These are phyloP conservation scores for Tetrahymena elliotti DNA, from an alignment of 73 alveolate genomes.

Conservation along the genomic window DNA sequence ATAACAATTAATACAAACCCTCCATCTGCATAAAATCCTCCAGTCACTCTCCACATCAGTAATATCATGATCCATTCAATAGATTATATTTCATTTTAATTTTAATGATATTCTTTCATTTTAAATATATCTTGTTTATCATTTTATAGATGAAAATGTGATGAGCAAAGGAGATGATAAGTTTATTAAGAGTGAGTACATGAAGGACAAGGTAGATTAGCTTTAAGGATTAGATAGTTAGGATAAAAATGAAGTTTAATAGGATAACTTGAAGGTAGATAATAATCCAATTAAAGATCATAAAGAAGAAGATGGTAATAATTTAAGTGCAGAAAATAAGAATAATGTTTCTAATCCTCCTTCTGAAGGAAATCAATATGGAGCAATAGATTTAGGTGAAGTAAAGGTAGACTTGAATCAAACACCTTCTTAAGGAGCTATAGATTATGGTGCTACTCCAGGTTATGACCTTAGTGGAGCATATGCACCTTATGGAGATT, in stretches of 20 bases:
- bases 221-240: background rate
- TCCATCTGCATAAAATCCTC: background rate
- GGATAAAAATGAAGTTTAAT: background rate
- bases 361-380: background rate
- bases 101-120: no score
- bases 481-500: background rate
- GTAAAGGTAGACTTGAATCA: background rate
- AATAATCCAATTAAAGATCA: background rate
- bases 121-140: no score
- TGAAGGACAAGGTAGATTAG: background rate
- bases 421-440: background rate
- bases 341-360: background rate
- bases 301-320: background rate
- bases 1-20: constrained; percentile 13
- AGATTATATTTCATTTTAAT: no score
- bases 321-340: background rate
- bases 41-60: background rate
- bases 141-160: background rate
- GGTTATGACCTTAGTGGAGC: background rate
- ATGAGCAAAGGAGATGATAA: background rate
- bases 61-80: no score
- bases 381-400: background rate
- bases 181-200: background rate
- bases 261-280: background rate
- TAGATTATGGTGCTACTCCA: background rate